Base-by-base conservation (phyloP, 2,329 filamentous ascomycete species). In the Penicillium sclerotigenum region DNA sequence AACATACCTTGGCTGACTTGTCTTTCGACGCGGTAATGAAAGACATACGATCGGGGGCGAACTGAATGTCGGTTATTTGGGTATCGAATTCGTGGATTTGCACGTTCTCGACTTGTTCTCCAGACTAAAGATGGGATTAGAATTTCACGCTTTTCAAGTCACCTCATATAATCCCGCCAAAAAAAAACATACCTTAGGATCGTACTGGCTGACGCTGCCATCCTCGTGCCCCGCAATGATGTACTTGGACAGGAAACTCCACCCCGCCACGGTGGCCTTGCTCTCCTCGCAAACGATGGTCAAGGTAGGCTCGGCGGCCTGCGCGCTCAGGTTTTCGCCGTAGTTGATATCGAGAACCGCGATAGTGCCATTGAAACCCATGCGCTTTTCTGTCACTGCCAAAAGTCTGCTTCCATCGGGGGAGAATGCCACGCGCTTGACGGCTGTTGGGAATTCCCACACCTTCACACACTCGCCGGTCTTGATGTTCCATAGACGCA, bases 21-120 rank as follows among this genome's bases (percentile, higher is more conserved):
- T 99, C 94, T 82, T 97, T 97, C 72, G 89, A 94, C 56, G 94
- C 88, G 57, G 94, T 99, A 80, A 99, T 94, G 81, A 97, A 97
- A 81, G 97, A 97, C 69, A 92, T 96, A 68, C 93, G 86, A 81
- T 99, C 94, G 52, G 86, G 77, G 53, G 91, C 88, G 89, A 94
- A 97, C 79, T 99, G 94, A 59, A 99, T 84, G 76, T 99, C 94
- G 68, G 90, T 94, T 70, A 99, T 90, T 75, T 83, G 82, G 71
- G 83, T 80, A 79, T 90, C 88, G 69, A 88, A 87, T 77, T 96
- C 93, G 80, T 99, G 94, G 58, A 87, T 87, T 73, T 89, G 87
- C 71, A 88, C 82, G 77, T 90, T 91, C 78, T 88, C 85, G 65
- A 95, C 76, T 63, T 90, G 82, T 65, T 96, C 91, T 73, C 92